Evolutionary conservation across 768 basidiomycete genomes (phyloP), one percentile per base, ranked within the genome.

Genomic region (Leccinum arenicola): DNA sequence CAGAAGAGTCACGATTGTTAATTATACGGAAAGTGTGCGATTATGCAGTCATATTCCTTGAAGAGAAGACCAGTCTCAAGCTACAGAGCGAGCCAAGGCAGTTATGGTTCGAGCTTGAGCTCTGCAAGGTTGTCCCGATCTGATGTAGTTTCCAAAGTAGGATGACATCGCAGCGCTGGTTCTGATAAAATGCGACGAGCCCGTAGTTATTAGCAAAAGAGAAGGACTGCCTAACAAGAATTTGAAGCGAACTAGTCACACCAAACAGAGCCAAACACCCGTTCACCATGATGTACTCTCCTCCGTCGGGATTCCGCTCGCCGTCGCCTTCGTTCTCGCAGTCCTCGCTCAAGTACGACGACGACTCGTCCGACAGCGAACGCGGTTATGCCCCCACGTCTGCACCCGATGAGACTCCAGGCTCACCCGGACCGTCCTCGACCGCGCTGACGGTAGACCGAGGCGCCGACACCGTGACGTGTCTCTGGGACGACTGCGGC

Each of bases 401-500:
- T 2, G 65, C 60, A 17, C 66, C 36, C 17, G 55, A 56, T 14
- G 69, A 70, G 29, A 27, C 57, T n/a, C 9, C 63, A 21, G 60
- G 56, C 4, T 67, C 69, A 2, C 65, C 74, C 51, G 59, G 67
- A 15, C 63, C 70, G 47, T 61, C 66, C 54, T 55, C 67, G 31
- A 31, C 68, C 47, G 61, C 67, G 36, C 58, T 63, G 4, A 25
- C 56, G 6, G 57, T 61, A 33, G 61, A 70, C 17, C 67, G 66
- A 29, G 64, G 53, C 40, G 78, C 74, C 12, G 88, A 90, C 67
- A 85, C 82, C 27, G 87, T 85, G 61, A 85, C 82, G 29, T 96
- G 94, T 74, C 82, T 83, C 55, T 96, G 94, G 94, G 89, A 87
- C 35, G 86, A 86, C 59, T 96, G 94, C 68, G 85, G 85, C 2